Evolutionary conservation across 2,329 filamentous ascomycete species (phyloP).

Genomic region (Penicillium paneum): DNA sequence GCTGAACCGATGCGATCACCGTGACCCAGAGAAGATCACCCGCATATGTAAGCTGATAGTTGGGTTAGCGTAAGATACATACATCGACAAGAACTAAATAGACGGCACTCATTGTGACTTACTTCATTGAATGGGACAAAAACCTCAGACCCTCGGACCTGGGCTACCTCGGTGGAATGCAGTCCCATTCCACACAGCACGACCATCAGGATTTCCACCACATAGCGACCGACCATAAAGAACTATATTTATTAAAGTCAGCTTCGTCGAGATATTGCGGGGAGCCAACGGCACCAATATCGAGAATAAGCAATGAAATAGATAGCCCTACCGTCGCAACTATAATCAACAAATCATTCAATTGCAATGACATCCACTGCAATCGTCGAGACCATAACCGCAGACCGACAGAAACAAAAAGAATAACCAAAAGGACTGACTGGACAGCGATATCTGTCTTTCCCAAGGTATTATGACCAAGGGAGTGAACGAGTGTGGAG

Average conservation of each 20-base stretch:
- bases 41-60: slow-evolving; percentile 15
- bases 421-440: slow-evolving; percentile 13
- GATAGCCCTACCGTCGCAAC: slow-evolving; percentile 11
- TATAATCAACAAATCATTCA: slow-evolving; percentile 20
- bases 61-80: not conserved
- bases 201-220: slow-evolving; percentile 17
- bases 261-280: not conserved
- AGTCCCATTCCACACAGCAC: slow-evolving; percentile 20
- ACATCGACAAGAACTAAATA: no score
- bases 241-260: slow-evolving; percentile 8
- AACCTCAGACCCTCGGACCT: slow-evolving; percentile 5
- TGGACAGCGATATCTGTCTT: slow-evolving; percentile 21
- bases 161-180: slow-evolving; percentile 13
- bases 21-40: slow-evolving; percentile 21
- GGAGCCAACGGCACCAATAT: not conserved
- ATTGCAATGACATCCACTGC: slow-evolving; percentile 7
- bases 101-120: not conserved
- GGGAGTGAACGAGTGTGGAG: slow-evolving; percentile 9
- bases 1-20: slow-evolving; percentile 11
- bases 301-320: not conserved
- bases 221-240: slow-evolving; percentile 18
- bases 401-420: slow-evolving; percentile 13
- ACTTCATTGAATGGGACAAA: slow-evolving; percentile 17
- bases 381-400: slow-evolving; percentile 20
- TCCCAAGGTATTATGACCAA: slow-evolving; percentile 22